Evolutionary conservation across 257 asterid genomes (phyloP), one percentile per base, ranked within the genome.

Genomic region (Solanum etuberosum): DNA sequence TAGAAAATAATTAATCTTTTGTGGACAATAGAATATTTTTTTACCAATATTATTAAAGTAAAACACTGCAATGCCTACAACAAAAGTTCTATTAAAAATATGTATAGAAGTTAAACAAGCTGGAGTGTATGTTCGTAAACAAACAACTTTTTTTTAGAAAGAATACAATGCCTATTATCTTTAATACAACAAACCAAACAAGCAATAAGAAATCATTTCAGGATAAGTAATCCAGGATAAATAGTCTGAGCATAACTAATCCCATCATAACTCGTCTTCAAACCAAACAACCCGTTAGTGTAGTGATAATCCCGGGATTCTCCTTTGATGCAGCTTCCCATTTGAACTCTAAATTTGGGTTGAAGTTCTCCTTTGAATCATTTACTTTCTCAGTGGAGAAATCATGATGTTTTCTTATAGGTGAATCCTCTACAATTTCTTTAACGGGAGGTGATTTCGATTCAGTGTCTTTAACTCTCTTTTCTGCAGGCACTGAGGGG

Each of bases 281-380:
- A 20, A 57, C 65, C 25, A 57, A 57, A 57, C 2, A 3, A 57
- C 11, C 65, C 25, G n/a, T 54, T 18, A 95, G 61, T 23, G 91
- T 89, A 54, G 98, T 90, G 63, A 96, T 92, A 46, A 93, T 95
- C 94, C 91, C 93, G 76, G 92, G 94, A 78, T 96, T 98, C 88
- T 93, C 93, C 88, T 93, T 91, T 68, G 95, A 93, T 43, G 94
- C 92, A 3, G 96, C 95, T 87, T 95, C 98, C 98, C 98, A 95
- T 89, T 96, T 94, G 89, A 95, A 54, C 63, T 54, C n/a, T 54
- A 20, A 54, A 54, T 54, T 54, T 0, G 91, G 89, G 9, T 89
- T 91, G 40, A 63, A 51, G 88, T 93, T 91, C 85, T 94, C 97
- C 76, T 93, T 92, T 34, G 88, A 59, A 83, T 88, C 89, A 81